Percentiles rank a stretch among this genome's conserved stretches.
phyloP scores from a whole-genome alignment of 768 basidiomycete species.

The Boletus vermiculosoides region DNA sequence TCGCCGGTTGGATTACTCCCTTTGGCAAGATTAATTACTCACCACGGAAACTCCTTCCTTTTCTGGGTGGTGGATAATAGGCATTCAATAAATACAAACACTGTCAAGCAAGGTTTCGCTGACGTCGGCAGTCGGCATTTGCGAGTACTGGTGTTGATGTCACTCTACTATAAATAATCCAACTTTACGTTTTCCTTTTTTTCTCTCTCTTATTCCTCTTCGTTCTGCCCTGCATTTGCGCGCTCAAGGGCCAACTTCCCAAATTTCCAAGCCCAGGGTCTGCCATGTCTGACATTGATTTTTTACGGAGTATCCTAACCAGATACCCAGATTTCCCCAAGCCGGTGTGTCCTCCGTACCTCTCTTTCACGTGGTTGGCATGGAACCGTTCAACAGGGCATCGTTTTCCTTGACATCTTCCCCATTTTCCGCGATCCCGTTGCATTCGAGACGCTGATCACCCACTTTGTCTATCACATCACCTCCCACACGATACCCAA shows the following conservation, averaged over 20 bases:
- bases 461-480: slow-evolving; percentile 83
- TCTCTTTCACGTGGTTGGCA: neutral
- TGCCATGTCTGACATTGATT: slow-evolving; percentile 75
- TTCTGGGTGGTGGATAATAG: too few species aligned
- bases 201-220: neutral
- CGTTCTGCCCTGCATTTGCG: neutral
- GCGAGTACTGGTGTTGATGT: too few species aligned
- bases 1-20: neutral
- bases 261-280: neutral
- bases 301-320: slow-evolving; percentile 59
- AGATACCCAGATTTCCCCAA: slow-evolving; percentile 82
- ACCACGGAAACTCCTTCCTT: too few species aligned
- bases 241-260: slow-evolving; percentile 2
- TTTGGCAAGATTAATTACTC: too few species aligned
- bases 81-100: too few species aligned
- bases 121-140: too few species aligned
- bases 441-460: slow-evolving; percentile 87
- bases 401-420: slow-evolving; percentile 93
- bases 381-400: slow-evolving; percentile 52
- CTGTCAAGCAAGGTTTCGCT: too few species aligned
- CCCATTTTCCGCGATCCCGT: slow-evolving; percentile 85
- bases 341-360: slow-evolving; percentile 53
- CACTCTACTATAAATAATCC: neutral
- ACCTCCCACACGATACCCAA: slow-evolving; percentile 71
- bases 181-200: neutral